A percentile compares a stretch with the other conserved stretches of the same genome.
phyloP scores from a whole-genome alignment of 2,329 filamentous ascomycete genomes.

The Pseudocercospora eumusae region DNA sequence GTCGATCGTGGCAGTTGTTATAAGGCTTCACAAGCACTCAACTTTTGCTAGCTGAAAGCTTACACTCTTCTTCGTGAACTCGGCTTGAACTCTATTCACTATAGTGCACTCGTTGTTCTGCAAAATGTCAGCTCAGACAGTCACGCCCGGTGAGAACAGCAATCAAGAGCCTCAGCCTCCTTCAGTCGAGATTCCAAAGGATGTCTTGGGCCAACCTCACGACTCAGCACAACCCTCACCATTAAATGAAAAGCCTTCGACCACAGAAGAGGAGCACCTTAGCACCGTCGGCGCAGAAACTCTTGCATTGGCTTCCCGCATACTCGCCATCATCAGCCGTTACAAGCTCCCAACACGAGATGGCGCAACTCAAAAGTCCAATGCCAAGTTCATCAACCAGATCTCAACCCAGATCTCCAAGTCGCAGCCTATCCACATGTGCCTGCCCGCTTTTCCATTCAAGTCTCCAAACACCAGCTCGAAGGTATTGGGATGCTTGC shows the following conservation, averaged over 20 bases:
- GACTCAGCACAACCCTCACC: neutral
- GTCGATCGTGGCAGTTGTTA: too few relatives aligned
- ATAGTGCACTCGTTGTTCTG: neutral
- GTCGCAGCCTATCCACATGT: slow-evolving; percentile 17
- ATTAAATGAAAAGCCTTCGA: neutral
- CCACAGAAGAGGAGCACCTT: neutral
- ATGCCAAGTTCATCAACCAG: slow-evolving; percentile 7
- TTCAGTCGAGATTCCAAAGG: neutral
- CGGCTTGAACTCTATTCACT: neutral
- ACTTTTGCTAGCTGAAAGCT: neutral
- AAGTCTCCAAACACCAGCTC: slow-evolving; percentile 23
- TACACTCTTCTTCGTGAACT: neutral
- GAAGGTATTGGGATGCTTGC: slow-evolving; percentile 23
- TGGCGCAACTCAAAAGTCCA: neutral
- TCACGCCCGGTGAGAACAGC: neutral
- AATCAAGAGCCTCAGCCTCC: neutral
- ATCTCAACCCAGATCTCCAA: neutral
- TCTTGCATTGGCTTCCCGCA: slow-evolving; percentile 9
- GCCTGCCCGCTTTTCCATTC: slow-evolving; percentile 27
- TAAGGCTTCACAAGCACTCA: neutral
- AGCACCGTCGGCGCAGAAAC: neutral
- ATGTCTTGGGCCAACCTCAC: neutral
- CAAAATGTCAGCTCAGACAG: neutral
- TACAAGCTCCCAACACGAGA: slow-evolving; percentile 7
- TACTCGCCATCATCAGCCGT: slow-evolving; percentile 12